A percentile compares a stretch with the other conserved stretches of the same genome.
Conservation (phyloP, 345 rosid species). For the Populus pruinosa region DNA sequence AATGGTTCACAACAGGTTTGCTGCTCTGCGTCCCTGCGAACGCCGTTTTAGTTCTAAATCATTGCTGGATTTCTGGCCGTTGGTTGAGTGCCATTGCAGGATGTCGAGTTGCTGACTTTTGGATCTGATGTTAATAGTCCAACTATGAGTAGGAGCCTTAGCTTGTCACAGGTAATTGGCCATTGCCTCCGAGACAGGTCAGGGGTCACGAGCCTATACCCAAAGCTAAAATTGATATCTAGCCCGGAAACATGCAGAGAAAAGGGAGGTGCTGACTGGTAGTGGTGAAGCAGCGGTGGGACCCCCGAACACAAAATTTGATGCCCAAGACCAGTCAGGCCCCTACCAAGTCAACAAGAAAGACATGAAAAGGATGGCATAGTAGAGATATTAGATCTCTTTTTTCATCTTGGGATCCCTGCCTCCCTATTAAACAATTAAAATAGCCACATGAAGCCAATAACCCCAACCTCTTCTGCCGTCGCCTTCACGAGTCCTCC, state of each 20-base stretch:
- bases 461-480: constrained; percentile 29
- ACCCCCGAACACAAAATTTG: constrained; percentile 18
- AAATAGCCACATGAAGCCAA: constrained; percentile 31
- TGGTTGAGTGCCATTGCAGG: not conserved
- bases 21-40: not conserved
- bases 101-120: not conserved
- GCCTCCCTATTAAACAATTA: not conserved
- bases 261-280: not conserved
- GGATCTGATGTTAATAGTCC: not conserved
- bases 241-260: constrained; percentile 21
- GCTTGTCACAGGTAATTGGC: not conserved
- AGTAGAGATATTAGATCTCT: not conserved
- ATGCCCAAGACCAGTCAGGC: not conserved
- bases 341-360: not conserved
- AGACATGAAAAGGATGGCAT: not conserved
- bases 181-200: not conserved
- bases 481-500: constrained; percentile 64
- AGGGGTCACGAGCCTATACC: constrained; percentile 19
- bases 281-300: constrained; percentile 9
- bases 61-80: not conserved
- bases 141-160: not conserved
- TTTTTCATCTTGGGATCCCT: constrained; percentile 31
- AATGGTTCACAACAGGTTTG: not conserved
- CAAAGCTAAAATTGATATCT: not conserved
- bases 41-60: not conserved